These are phyloP conservation scores for Exobasidium cylindrosporum DNA, from an alignment of 1,284 basidiomycete species.

Conservation along the genomic window DNA sequence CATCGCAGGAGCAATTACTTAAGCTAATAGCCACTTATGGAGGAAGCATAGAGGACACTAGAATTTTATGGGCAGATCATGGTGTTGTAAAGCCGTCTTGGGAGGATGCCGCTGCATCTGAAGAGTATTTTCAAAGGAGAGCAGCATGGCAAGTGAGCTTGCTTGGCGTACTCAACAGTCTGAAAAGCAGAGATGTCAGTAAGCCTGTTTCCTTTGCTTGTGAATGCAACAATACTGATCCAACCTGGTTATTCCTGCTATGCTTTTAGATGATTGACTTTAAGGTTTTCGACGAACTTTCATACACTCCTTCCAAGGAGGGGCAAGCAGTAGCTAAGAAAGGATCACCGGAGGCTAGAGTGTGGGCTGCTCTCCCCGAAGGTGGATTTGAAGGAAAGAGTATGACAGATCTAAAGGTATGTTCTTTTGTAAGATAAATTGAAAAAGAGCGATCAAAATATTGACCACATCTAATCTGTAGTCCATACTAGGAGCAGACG, in stretches of 20 bases:
- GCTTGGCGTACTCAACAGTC: conserved; percentile 45
- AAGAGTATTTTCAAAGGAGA: conserved; percentile 33
- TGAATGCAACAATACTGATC: neutral
- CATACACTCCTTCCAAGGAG: conserved; percentile 26
- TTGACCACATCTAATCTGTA: neutral
- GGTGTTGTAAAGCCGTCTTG: neutral
- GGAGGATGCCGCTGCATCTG: conserved; percentile 13
- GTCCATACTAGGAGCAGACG: conserved; percentile 43
- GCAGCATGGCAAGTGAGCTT: conserved; percentile 51
- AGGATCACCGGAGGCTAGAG: conserved; percentile 48
- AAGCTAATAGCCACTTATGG: neutral
- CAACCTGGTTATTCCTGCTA: too few species aligned
- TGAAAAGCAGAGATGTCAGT: conserved; percentile 40
- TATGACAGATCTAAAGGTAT: conserved; percentile 38
- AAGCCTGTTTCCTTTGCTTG: neutral
- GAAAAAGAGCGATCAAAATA: too few species aligned
- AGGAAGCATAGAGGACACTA: conserved; percentile 1
- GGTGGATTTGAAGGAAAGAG: conserved; percentile 34
- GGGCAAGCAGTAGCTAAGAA: conserved; percentile 22
- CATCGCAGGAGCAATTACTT: conserved; percentile 2
- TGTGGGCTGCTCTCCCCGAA: conserved; percentile 45
- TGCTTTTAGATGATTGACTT: conserved; percentile 31
- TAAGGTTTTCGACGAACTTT: conserved; percentile 39
- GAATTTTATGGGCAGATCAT: neutral
- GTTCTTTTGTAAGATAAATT: too few species aligned